phyloP scores from a whole-genome alignment of 768 basidiomycete species.

The Sporobolomyces phaffii region DNA sequence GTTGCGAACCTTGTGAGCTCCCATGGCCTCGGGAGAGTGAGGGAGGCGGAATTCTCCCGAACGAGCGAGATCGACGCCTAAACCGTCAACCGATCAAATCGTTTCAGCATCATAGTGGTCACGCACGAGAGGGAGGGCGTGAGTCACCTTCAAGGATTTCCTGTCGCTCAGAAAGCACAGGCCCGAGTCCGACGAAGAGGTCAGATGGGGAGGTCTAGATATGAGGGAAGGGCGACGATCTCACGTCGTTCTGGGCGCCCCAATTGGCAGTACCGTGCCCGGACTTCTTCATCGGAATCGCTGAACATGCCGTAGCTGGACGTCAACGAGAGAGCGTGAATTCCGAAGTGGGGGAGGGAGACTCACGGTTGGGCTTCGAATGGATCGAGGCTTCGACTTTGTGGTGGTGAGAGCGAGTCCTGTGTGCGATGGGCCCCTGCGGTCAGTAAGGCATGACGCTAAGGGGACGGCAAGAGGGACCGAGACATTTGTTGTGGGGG shows the following conservation, averaged over 20 bases:
- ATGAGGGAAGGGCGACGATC: neutral
- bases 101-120: neutral
- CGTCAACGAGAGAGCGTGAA: too few relatives aligned
- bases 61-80: conserved; percentile 6
- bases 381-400: neutral
- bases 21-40: neutral
- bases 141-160: conserved; percentile 5
- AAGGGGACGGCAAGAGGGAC: too few relatives aligned
- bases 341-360: neutral
- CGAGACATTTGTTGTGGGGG: too few relatives aligned
- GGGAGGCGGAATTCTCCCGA: neutral
- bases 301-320: too few relatives aligned
- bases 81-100: neutral
- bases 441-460: too few relatives aligned
- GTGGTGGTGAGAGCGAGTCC: conserved; percentile 12
- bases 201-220: neutral
- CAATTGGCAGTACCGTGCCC: conserved; percentile 10
- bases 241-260: neutral
- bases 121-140: neutral
- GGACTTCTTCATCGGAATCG: conserved; percentile 3
- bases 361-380: conserved; percentile 3
- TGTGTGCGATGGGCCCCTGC: neutral
- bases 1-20: conserved; percentile 1
- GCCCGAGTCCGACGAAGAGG: neutral
- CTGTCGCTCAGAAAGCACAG: neutral